These are phyloP conservation scores for Paxillus involutus DNA, from an alignment of 768 basidiomycete species.

Conservation along the genomic window DNA sequence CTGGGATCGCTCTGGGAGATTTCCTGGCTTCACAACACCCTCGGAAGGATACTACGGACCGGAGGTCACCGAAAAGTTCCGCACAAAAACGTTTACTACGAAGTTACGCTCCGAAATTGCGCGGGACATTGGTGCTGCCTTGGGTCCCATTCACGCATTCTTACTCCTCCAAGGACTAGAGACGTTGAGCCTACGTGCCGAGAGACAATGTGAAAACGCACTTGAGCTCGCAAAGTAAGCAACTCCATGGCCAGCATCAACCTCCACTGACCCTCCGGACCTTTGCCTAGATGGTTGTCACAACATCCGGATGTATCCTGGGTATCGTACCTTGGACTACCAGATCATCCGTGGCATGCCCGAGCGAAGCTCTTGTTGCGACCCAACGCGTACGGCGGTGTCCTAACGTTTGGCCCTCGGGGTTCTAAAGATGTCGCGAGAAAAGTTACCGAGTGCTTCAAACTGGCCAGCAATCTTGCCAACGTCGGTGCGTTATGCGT, in stretches of 20 bases:
- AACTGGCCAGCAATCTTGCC: slow-evolving; percentile 36
- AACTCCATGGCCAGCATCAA: not conserved
- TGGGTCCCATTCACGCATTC: slow-evolving; percentile 76
- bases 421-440: slow-evolving; percentile 15
- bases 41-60: slow-evolving; percentile 77
- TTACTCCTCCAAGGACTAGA: slow-evolving; percentile 78
- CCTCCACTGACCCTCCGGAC: not conserved
- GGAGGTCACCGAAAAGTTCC: slow-evolving; percentile 65
- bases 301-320: slow-evolving; percentile 12
- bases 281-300: slow-evolving; percentile 8
- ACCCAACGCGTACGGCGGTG: slow-evolving; percentile 8
- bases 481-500: slow-evolving; percentile 26
- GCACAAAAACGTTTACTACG: slow-evolving; percentile 59
- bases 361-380: slow-evolving; percentile 12
- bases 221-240: slow-evolving; percentile 59
- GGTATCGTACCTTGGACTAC: slow-evolving; percentile 17
- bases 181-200: slow-evolving; percentile 68
- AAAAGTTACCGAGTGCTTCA: slow-evolving; percentile 37
- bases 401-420: slow-evolving; percentile 13
- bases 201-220: slow-evolving; percentile 72
- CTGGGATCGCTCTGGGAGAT: slow-evolving; percentile 65
- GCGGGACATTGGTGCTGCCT: slow-evolving; percentile 62
- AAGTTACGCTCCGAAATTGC: slow-evolving; percentile 64
- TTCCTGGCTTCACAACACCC: slow-evolving; percentile 74
- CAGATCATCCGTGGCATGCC: slow-evolving; percentile 8